phyloP scores from a whole-genome alignment of 768 basidiomycete genomes.

The Paxillus involutus region DNA sequence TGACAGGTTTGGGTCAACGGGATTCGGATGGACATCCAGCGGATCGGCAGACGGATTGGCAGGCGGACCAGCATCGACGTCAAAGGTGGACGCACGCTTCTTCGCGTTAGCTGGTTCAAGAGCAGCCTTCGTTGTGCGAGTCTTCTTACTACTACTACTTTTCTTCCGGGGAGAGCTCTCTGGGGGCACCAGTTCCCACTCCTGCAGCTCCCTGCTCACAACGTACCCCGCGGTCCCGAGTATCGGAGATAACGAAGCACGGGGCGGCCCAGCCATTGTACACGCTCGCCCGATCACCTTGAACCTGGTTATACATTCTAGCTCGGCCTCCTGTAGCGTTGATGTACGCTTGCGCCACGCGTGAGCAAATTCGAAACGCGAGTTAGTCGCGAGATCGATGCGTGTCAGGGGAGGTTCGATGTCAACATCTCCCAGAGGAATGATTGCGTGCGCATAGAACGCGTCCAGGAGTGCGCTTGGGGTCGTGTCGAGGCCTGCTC shows the following conservation, averaged over 20 bases:
- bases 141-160: background rate
- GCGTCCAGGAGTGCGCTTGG: constrained; percentile 7
- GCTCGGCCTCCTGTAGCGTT: constrained; percentile 9
- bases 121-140: background rate
- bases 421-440: constrained; percentile 19
- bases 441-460: constrained; percentile 1
- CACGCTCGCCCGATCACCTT: background rate
- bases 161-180: background rate
- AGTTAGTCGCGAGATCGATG: constrained; percentile 15
- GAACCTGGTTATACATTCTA: constrained; percentile 4
- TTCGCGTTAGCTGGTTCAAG: background rate
- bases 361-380: constrained; percentile 24
- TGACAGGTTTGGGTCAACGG: background rate
- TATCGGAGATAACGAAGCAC: constrained; percentile 1
- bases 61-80: background rate
- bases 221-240: constrained; percentile 10
- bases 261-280: constrained; percentile 1
- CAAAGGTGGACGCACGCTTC: background rate
- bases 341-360: constrained; percentile 16
- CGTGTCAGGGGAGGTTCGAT: constrained; percentile 14
- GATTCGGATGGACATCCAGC: background rate
- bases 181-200: constrained; percentile 16
- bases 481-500: background rate
- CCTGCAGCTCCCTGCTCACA: constrained; percentile 3
- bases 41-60: background rate